These are phyloP conservation scores for Zoysia pacifica DNA, from an alignment of 176 grass and related monocot species.

Conservation along the genomic window DNA sequence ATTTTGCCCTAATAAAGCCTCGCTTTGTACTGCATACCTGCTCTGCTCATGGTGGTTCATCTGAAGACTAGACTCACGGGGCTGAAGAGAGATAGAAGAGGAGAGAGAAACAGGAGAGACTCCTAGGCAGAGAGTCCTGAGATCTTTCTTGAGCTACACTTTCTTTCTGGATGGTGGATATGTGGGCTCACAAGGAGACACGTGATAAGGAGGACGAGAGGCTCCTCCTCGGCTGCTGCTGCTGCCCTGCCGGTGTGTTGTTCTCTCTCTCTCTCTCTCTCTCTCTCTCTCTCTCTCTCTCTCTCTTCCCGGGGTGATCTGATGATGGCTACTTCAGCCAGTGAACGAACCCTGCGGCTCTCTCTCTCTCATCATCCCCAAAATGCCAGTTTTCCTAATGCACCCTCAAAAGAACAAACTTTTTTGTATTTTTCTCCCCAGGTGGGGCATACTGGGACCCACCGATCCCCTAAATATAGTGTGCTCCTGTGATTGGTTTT, in stretches of 20 bases:
- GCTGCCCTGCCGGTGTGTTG: conserved; percentile 6
- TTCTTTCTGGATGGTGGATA: conserved; percentile 42
- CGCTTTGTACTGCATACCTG: neutral
- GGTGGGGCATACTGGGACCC: conserved; percentile 21
- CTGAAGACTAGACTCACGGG: neutral
- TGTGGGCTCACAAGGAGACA: conserved; percentile 48
- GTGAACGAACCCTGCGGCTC: conserved; percentile 25
- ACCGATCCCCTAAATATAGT: conserved; percentile 9
- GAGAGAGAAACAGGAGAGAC: neutral
- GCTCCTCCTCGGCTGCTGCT: conserved; percentile 16
- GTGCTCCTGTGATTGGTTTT: conserved; percentile 41
- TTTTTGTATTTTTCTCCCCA: conserved; percentile 10
- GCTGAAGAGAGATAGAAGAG: neutral
- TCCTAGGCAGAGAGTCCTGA: neutral
- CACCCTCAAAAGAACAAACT: conserved; percentile 5
- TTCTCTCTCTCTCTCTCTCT: neutral
- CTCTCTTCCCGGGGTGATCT: no score
- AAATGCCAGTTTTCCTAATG: conserved; percentile 47
- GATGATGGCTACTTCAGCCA: conserved; percentile 33
- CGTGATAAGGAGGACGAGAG: conserved; percentile 21
- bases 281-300: neutral
- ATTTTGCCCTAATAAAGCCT: neutral
- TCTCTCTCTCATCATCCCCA: conserved; percentile 38
- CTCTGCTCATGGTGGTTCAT: conserved; percentile 1
- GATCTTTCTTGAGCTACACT: conserved; percentile 33